Evolutionary conservation across 2,329 filamentous ascomycete species (phyloP).

Genomic region (Botrytis elliptica): DNA sequence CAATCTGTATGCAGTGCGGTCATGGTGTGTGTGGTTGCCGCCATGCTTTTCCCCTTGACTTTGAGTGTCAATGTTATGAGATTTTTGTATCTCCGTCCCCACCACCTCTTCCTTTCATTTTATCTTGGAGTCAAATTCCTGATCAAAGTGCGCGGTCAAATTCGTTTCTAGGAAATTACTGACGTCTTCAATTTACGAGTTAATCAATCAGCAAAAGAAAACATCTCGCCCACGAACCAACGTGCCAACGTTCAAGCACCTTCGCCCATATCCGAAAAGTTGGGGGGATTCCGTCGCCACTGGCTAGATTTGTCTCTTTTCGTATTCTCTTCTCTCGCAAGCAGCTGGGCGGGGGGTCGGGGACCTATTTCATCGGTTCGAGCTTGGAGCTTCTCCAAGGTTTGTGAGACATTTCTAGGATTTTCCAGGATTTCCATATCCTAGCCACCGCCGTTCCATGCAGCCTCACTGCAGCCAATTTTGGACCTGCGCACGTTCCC

Average conservation of each 20-base stretch:
- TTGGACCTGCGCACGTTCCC: constrained; percentile 21
- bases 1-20: neutral
- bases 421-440: neutral
- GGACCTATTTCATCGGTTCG: neutral
- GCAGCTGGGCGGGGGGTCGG: neutral
- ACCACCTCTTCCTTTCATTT: neutral
- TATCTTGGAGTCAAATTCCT: neutral
- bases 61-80: neutral
- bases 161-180: neutral
- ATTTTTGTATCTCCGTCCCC: neutral
- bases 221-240: neutral
- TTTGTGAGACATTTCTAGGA: constrained; percentile 15
- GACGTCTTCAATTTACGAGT: neutral
- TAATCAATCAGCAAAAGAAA: neutral
- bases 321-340: constrained; percentile 4
- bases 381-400: neutral
- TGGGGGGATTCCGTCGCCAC: neutral
- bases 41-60: neutral
- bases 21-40: constrained; percentile 5
- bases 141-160: neutral
- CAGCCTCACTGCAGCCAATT: constrained; percentile 20
- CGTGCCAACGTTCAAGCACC: neutral
- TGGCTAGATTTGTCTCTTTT: neutral
- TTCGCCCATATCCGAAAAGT: neutral
- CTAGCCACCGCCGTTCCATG: constrained; percentile 17